These are phyloP conservation scores for Gonapodya prolifera DNA, from an alignment of 192 early-diverging fungal species.

Conservation along the genomic window DNA sequence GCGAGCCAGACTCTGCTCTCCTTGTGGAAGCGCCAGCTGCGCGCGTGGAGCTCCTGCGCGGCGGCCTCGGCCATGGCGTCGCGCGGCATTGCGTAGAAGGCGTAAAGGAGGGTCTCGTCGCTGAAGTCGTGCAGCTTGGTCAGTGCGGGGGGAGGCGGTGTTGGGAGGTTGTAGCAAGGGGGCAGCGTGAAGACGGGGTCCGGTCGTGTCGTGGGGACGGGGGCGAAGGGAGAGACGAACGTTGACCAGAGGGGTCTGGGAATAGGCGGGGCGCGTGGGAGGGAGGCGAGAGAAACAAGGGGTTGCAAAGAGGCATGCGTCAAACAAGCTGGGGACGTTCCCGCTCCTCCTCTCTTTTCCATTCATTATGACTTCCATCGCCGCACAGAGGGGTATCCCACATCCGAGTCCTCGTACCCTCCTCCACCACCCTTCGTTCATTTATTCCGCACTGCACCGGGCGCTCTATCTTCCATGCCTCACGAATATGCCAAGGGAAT, in stretches of 20 bases:
- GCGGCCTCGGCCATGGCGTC: conserved; percentile 84
- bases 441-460: no score
- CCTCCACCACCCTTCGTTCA: no score
- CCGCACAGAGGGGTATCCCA: no score
- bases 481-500: no score
- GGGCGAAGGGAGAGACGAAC: conserved; percentile 79
- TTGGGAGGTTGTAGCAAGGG: conserved; percentile 48
- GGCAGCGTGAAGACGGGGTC: conserved; percentile 81
- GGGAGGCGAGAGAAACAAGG: background rate
- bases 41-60: conserved; percentile 83
- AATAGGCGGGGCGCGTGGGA: background rate
- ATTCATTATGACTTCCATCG: no score
- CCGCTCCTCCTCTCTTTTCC: no score
- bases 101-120: conserved; percentile 95
- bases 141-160: conserved; percentile 48
- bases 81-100: conserved; percentile 94
- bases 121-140: conserved; percentile 57
- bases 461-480: no score
- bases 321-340: background rate
- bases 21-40: conserved; percentile 96
- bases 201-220: conserved; percentile 42
- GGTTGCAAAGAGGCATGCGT: background rate
- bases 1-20: conserved; percentile 84
- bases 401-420: no score
- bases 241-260: conserved; percentile 56